These are phyloP conservation scores for Bryopsis sp. DNA, from an alignment of 139 green algal genomes.

Conservation along the genomic window DNA sequence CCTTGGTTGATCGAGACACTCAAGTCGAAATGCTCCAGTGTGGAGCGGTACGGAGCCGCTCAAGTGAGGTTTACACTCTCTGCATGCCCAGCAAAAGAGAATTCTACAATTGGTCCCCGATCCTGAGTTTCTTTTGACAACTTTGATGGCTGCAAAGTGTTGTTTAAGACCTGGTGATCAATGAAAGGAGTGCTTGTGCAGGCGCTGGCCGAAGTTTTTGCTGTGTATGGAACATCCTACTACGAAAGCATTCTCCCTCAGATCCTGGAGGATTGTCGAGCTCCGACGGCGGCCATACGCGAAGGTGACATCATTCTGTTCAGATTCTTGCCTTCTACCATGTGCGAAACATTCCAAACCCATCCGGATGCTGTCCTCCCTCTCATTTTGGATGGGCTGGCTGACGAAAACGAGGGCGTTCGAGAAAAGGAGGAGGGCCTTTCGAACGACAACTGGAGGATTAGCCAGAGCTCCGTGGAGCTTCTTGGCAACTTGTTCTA, in stretches of 20 bases:
- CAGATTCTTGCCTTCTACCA: conserved; percentile 48
- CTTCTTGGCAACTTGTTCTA: conserved; percentile 95
- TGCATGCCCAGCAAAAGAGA: no score
- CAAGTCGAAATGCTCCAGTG: conserved; percentile 48
- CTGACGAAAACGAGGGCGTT: conserved; percentile 89
- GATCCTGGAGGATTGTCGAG: conserved; percentile 53
- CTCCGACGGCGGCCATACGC: conserved; percentile 45
- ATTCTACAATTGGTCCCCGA: no score
- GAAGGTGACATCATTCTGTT: conserved; percentile 91
- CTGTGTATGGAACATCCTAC: conserved; percentile 61
- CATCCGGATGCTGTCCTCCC: conserved; percentile 67
- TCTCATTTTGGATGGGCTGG: conserved; percentile 81
- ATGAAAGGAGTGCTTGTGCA: no score
- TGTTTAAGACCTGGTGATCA: no score
- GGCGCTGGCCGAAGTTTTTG: conserved; percentile 82
- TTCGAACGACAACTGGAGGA: conserved; percentile 83
- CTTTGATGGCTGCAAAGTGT: no score
- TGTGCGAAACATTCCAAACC: conserved; percentile 47
- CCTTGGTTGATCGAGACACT: conserved; percentile 82
- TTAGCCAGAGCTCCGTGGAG: conserved; percentile 86
- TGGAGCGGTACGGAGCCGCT: conserved; percentile 61
- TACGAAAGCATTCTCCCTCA: conserved; percentile 78
- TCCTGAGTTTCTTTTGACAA: no score
- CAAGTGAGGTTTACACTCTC: no score
- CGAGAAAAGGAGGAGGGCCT: conserved; percentile 88